Evolutionary conservation across 169 alveolate genomes (phyloP).

Genomic region (Eimeria necatrix): DNA sequence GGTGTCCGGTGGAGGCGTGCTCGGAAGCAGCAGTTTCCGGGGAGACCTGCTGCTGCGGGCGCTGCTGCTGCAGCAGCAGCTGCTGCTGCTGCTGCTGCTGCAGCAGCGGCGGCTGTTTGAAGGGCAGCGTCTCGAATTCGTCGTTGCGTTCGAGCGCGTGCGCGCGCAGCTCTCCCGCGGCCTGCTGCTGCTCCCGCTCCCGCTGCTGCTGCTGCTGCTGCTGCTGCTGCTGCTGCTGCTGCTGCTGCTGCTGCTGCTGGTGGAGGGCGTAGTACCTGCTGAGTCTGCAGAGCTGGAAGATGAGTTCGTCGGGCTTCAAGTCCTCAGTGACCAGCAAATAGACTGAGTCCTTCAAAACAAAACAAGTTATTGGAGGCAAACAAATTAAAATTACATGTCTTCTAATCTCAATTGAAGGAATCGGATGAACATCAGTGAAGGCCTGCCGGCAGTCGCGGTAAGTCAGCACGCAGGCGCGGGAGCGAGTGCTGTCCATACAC

Average conservation of each 20-base stretch:
- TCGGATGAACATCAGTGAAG: slow-evolving; percentile 89
- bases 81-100: not conserved
- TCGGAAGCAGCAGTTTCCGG: no score
- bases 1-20: no score
- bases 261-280: slow-evolving; percentile 29
- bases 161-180: not conserved
- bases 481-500: slow-evolving; percentile 34
- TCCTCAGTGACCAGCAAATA: slow-evolving; percentile 80
- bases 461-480: slow-evolving; percentile 86
- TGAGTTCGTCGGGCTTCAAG: slow-evolving; percentile 81
- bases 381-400: slow-evolving; percentile 90
- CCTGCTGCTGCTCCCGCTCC: slow-evolving; percentile 5
- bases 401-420: slow-evolving; percentile 90
- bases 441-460: slow-evolving; percentile 91
- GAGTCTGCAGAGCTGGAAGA: slow-evolving; percentile 69
- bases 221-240: slow-evolving; percentile 31
- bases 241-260: slow-evolving; percentile 14
- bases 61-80: slow-evolving; percentile 17
- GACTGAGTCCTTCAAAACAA: slow-evolving; percentile 82
- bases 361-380: slow-evolving; percentile 87
- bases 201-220: slow-evolving; percentile 35
- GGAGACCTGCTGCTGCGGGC: slow-evolving; percentile 2
- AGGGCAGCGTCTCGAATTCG: not conserved
- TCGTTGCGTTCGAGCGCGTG: not conserved
- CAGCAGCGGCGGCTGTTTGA: not conserved